Base-by-base conservation (phyloP, 2,329 filamentous ascomycete genomes). In the Davidsoniella neocaledoniae region DNA sequence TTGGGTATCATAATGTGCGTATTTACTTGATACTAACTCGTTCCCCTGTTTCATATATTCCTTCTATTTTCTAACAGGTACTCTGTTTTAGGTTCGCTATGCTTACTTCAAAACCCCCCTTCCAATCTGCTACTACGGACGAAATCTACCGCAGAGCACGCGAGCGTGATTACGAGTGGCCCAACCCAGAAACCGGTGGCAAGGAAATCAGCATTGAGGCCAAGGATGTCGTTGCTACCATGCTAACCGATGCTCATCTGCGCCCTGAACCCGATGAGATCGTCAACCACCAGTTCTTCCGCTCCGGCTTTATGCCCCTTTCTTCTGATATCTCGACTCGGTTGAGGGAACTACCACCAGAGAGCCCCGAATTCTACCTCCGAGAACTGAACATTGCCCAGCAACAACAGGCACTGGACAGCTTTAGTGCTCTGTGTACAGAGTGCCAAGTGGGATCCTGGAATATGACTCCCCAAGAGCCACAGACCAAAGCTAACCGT, bases 101-200 rank as follows among this genome's bases (percentile, higher is more conserved):
- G 77, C 82, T 96, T 43, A 91, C 91, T 6, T 94, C 91, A 17
- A 93, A 90, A 59, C 90, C 91, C 1, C 91, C 91, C 0, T 98
- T 98, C 63, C 91, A 98, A 65, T 94, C 91, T 10, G 80, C 81
- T 10, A 90, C 84, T 39, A 84, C 84, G 16, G 84, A 91, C 61
- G 84, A 90, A 60, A 91, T 91, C 54, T 91, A 91, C 65, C 77
- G 70, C 63, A 77, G 73, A 63, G 81, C 77, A 49, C 67, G 72
- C 57, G 76, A 81, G 57, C 73, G 82, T 56, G 83, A 87, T 59
- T 90, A 88, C 61, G 80, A 83, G 59, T 90, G 84, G 84, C 84
- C 84, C 12, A 73, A 75, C 52, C 64, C 76, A 23, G 76, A 80
- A 49, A 76, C 73, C 38, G 74, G 76, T 10, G 73, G 75, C 48